Evolutionary conservation across 1,139 yeast genomes (phyloP).

Genomic region (Taiozyma sp.): DNA sequence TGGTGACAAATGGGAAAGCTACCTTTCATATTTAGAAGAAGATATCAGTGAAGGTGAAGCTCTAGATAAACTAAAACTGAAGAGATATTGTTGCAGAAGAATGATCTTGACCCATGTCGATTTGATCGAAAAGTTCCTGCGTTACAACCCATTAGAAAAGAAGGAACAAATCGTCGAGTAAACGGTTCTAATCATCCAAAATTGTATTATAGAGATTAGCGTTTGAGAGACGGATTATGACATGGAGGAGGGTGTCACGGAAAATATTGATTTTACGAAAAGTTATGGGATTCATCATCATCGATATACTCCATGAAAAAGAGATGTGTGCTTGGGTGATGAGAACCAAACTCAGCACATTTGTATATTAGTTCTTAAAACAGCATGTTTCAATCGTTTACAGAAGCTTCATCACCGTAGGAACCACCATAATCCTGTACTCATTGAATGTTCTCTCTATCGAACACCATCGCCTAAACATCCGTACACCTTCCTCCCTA

Average conservation of each 20-base stretch:
- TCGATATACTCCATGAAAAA: neutral
- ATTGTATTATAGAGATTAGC: neutral
- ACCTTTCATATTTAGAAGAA: constrained; percentile 81
- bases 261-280: neutral
- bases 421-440: neutral
- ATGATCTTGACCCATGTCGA: constrained; percentile 99
- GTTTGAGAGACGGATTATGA: neutral
- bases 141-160: constrained; percentile 95
- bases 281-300: neutral
- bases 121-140: constrained; percentile 92
- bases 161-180: constrained; percentile 40
- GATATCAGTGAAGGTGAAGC: constrained; percentile 94
- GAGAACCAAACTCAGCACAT: neutral
- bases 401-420: neutral
- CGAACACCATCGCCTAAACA: neutral
- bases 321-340: neutral
- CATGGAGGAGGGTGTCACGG: neutral
- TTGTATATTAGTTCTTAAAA: neutral
- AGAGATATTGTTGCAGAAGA: constrained; percentile 97
- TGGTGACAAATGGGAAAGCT: constrained; percentile 99
- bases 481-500: neutral
- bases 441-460: neutral
- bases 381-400: neutral
- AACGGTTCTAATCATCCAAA: constrained; percentile 2
- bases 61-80: constrained; percentile 81